Evolutionary conservation across 148 eudicot genomes (phyloP), one percentile per base, ranked within the genome.

Genomic region (Rheum nobile): DNA sequence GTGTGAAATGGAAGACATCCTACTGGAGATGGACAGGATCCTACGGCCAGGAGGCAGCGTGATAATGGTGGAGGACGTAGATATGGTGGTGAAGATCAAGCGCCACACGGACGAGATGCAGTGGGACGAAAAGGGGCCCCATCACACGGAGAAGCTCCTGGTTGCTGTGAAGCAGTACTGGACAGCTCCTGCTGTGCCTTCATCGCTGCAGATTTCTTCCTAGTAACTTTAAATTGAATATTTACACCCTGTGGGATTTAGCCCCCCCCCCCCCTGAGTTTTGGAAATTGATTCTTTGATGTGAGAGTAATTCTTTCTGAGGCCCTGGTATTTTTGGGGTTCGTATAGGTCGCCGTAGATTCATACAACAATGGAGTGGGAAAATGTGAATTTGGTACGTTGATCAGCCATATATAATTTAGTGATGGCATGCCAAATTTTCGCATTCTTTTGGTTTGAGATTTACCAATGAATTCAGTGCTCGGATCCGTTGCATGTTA

Each of bases 11-110:
- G 88, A 89, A 79, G 83, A 88, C 44, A 91, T 93, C 24, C 70
- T 93, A 61, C 31, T 93, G 41, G 98, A 93, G 81, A 93, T 93
- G 97, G 97, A 93, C 75, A 77, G 97, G 75, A 83, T 93, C 1
- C 61, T 93, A 44, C 37, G 98, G 32, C 95, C 95, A 4, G 85
- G 82, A 77, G 91, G 98, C 1, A 85, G 97, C 35, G 85, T 88
- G 24, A 93, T 93, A 16, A 74, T 93, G 34, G 81, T 89, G 74
- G 98, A 93, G 24, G 98, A 93, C 44, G 84, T 93, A 0, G 95
- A 91, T 70, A 76, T 89, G 14, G 39, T 93, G 57, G 81, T 77
- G 72, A 80, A 75, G 52, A 81, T 89, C 46, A 93, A 88, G 81
- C 81, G 55, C 77, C 72, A 85, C 17, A 78, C 78, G 0, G 86